Evolutionary conservation across 2,329 filamentous ascomycete genomes (phyloP).

Genomic region (Phyllosticta citriasiana): DNA sequence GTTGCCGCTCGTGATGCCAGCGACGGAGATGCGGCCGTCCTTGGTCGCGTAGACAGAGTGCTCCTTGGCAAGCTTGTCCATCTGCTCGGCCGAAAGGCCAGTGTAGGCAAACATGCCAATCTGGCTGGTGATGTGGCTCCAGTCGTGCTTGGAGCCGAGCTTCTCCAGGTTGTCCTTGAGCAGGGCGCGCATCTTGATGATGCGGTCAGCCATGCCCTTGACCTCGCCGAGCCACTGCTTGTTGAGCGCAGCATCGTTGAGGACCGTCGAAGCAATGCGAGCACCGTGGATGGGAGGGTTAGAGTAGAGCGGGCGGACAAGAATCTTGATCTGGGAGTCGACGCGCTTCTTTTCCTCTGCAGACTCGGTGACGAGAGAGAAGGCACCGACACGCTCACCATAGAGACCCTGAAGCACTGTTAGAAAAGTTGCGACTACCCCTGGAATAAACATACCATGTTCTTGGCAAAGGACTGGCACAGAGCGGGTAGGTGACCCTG

Average conservation of each 20-base stretch:
- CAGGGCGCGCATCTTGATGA: slow-evolving; percentile 94
- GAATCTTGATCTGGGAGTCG: slow-evolving; percentile 96
- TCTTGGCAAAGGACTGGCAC: slow-evolving; percentile 95
- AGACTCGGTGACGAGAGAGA: slow-evolving; percentile 80
- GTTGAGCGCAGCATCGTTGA: slow-evolving; percentile 77
- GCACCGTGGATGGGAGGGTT: slow-evolving; percentile 97
- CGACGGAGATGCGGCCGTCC: slow-evolving; percentile 78
- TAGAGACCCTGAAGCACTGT: slow-evolving; percentile 64
- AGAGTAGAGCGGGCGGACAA: slow-evolving; percentile 93
- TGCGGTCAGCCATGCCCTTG: slow-evolving; percentile 97
- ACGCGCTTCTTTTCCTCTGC: slow-evolving; percentile 89
- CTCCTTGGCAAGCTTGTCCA: slow-evolving; percentile 85
- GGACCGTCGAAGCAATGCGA: slow-evolving; percentile 83
- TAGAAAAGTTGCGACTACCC: slow-evolving; percentile 3
- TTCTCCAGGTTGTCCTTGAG: slow-evolving; percentile 92
- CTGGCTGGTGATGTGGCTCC: slow-evolving; percentile 92
- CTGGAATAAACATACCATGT: slow-evolving; percentile 59
- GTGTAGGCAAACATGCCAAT: slow-evolving; percentile 99
- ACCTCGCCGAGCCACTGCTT: slow-evolving; percentile 93
- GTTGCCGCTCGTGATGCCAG: slow-evolving; percentile 71
- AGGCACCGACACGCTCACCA: slow-evolving; percentile 93
- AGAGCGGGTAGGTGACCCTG: slow-evolving; percentile 83
- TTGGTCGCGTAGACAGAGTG: slow-evolving; percentile 97
- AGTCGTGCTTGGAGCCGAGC: slow-evolving; percentile 92
- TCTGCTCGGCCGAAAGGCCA: slow-evolving; percentile 80